Conservation (phyloP, 345 rosid species). For the Eutrema japonicum region DNA sequence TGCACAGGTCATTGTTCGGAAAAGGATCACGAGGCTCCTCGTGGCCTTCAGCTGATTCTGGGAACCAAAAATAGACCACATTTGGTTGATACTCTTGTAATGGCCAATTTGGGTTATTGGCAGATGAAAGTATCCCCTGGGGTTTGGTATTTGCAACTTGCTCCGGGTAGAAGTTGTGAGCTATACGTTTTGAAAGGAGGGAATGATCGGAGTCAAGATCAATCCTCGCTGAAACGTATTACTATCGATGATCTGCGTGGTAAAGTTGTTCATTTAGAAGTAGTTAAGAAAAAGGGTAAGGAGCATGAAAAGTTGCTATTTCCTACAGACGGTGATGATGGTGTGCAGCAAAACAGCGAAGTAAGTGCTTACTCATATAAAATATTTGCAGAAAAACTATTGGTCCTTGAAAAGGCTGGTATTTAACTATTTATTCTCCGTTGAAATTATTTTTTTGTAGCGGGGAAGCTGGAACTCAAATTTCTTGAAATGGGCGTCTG, state of each 20-base stretch:
- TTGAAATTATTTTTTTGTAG: slow-evolving; percentile 25
- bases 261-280: slow-evolving; percentile 93
- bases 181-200: slow-evolving; percentile 69
- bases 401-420: slow-evolving; percentile 18
- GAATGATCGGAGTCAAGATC: slow-evolving; percentile 51
- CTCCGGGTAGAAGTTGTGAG: slow-evolving; percentile 96
- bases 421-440: slow-evolving; percentile 29
- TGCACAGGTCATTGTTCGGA: slow-evolving; percentile 90
- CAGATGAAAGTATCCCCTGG: slow-evolving; percentile 99
- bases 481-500: slow-evolving; percentile 93
- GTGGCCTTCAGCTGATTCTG: slow-evolving; percentile 97
- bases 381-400: slow-evolving; percentile 18
- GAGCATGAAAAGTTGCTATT: slow-evolving; percentile 87
- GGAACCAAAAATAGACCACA: slow-evolving; percentile 92
- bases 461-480: slow-evolving; percentile 92
- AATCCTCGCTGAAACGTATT: slow-evolving; percentile 67
- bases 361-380: slow-evolving; percentile 47
- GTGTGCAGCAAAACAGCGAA: slow-evolving; percentile 50
- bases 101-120: slow-evolving; percentile 99
- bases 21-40: slow-evolving; percentile 97
- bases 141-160: slow-evolving; percentile 97
- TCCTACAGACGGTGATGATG: slow-evolving; percentile 62
- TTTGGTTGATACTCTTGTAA: slow-evolving; percentile 95
- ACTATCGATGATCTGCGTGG: slow-evolving; percentile 91
- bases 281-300: slow-evolving; percentile 81